phyloP scores from a whole-genome alignment of 306 rosid genomes.

The Casuarina cunninghamiana region DNA sequence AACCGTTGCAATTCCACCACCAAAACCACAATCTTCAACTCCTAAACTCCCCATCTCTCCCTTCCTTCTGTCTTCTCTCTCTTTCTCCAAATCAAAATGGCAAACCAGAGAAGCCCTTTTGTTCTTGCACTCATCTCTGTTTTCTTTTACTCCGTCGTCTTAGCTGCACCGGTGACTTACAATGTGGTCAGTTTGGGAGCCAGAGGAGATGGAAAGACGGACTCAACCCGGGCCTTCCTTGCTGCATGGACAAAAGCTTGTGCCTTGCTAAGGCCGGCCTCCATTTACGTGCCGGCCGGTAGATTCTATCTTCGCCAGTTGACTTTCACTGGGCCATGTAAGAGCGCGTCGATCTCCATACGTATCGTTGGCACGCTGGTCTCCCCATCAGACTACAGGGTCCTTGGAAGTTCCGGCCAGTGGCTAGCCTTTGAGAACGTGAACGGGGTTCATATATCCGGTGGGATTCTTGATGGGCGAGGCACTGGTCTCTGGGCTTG shows the following conservation, averaged over 20 bases:
- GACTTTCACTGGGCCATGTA: constrained; percentile 46
- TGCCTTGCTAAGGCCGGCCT: constrained; percentile 26
- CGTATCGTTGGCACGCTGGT: constrained; percentile 43
- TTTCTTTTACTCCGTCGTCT: constrained; percentile 6
- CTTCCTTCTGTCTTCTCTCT: background rate
- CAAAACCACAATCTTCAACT: background rate
- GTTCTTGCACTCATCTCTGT: background rate
- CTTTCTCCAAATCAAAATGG: constrained; percentile 12
- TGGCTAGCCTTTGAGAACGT: constrained; percentile 43
- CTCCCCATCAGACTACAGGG: constrained; percentile 44
- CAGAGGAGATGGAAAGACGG: constrained; percentile 33
- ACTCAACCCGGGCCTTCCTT: constrained; percentile 37
- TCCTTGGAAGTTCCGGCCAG: constrained; percentile 31
- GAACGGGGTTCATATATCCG: constrained; percentile 43
- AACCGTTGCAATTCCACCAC: constrained; percentile 28
- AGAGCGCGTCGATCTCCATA: constrained; percentile 29
- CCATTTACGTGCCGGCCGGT: constrained; percentile 45
- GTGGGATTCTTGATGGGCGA: constrained; percentile 50
- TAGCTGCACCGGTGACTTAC: constrained; percentile 8
- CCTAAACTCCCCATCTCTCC: background rate
- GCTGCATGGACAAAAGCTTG: constrained; percentile 48
- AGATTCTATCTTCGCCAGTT: constrained; percentile 33
- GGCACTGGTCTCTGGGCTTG: constrained; percentile 52
- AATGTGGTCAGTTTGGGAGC: constrained; percentile 41
- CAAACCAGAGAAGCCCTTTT: constrained; percentile 5